Evolutionary conservation across 768 basidiomycete genomes (phyloP).

Genomic region (Candolleomyces aberdarensis): DNA sequence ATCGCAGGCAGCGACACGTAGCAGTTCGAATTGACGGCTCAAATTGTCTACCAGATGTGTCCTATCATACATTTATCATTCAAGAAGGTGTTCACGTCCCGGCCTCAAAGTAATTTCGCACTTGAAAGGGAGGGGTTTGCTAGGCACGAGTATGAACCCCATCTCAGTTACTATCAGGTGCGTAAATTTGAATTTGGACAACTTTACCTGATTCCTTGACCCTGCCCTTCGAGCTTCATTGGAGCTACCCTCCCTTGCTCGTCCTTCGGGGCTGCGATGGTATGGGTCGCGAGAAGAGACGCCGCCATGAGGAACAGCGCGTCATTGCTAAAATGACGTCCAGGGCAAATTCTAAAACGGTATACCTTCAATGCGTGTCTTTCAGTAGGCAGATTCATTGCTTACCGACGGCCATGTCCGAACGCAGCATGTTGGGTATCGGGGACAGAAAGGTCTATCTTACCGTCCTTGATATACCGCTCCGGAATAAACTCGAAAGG

Average conservation of each 20-base stretch:
- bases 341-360: slow-evolving; percentile 21
- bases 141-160: no score
- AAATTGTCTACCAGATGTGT: no score
- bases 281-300: slow-evolving; percentile 18
- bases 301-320: slow-evolving; percentile 18
- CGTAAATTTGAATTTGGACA: no score
- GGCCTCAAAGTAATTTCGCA: no score
- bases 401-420: slow-evolving; percentile 24
- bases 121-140: no score
- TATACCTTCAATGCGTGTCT: no score
- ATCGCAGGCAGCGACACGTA: no score
- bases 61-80: no score
- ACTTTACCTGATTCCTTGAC: no score
- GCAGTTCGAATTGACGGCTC: no score
- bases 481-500: slow-evolving; percentile 28
- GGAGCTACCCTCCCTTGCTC: slow-evolving; percentile 15
- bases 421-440: slow-evolving; percentile 26
- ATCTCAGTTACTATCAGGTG: no score
- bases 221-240: slow-evolving; percentile 9
- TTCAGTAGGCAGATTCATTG: neutral
- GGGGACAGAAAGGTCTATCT: slow-evolving; percentile 18
- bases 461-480: slow-evolving; percentile 22
- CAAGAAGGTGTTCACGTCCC: no score
- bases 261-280: slow-evolving; percentile 20
- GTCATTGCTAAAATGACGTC: slow-evolving; percentile 21